Base-by-base conservation (phyloP, 1,284 basidiomycete species). In the Ceratobasidium sp. region DNA sequence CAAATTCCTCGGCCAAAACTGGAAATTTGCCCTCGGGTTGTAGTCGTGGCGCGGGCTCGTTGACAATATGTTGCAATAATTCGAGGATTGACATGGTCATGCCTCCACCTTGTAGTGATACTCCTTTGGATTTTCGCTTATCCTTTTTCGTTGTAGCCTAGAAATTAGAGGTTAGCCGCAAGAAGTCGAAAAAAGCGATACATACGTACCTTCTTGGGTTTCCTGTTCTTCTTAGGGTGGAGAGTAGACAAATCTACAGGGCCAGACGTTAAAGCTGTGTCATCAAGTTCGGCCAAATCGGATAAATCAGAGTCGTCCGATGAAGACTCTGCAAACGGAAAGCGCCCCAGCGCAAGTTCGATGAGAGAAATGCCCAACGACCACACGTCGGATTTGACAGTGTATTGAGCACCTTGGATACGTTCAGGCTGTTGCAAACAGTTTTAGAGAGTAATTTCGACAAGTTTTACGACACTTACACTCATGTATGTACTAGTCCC, bases 401-500 rank as follows among this genome's bases (percentile, higher is more conserved):
- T 95, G 86, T 99, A 99, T 83, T 96, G 93, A 3, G 96, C 96
- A 74, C 98, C 97, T 88, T 99, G 97, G 83, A 99, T 99, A 74
- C 97, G 96, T 84, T 99, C 97, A 48, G 97, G 97, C 96, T 99
- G 84, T 46, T 75, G 59, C 60, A 41, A 33, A 35, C 23, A 27
- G 23, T 8, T 33, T 75, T 38, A 76, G 81, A 68, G 81, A 27
- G 5, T 33, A 30, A 5, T n/a, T 57, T 23, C 48, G 30, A 59
- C 18, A 44, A 77, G 33, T 48, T 65, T 41, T 46, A 46, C 30
- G 65, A 71, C 74, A 91, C 96, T 85, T 85, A 98, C 97, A 81
- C 96, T 97, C 97, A 99, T 99, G 85, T 99, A 99, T 16, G 96
- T 97, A 79, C 95, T 97, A 2, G 98, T 99, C 8, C 97, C 97